Evolutionary conservation across 2,329 filamentous ascomycete genomes (phyloP).

Genomic region (Diaporthe citrichinensis): DNA sequence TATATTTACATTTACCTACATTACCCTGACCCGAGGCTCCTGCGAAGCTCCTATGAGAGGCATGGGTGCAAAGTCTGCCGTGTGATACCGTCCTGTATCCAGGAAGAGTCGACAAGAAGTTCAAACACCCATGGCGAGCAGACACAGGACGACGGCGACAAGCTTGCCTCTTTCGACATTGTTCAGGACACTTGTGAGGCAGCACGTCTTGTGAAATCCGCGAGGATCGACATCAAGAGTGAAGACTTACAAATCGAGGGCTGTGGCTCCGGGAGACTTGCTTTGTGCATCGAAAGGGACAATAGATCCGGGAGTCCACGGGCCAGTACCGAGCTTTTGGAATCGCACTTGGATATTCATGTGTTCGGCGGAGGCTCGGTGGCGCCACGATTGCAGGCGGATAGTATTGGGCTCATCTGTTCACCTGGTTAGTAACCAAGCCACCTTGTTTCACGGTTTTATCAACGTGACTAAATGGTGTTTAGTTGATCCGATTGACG

Average conservation of each 20-base stretch:
- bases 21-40: neutral
- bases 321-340: neutral
- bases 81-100: neutral
- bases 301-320: neutral
- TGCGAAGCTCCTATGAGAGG: neutral
- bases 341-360: neutral
- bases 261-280: neutral
- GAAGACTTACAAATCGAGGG: neutral
- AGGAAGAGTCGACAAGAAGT: neutral
- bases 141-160: neutral
- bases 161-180: neutral
- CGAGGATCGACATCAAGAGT: neutral
- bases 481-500: neutral
- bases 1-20: neutral
- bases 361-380: neutral
- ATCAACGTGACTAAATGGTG: neutral
- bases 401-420: neutral
- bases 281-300: neutral
- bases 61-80: neutral
- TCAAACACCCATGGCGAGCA: fast-evolving
- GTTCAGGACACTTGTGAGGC: neutral
- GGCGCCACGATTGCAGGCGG: neutral
- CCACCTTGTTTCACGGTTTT: neutral
- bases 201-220: neutral
- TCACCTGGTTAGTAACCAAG: neutral